Percentiles rank a stretch among this genome's conserved stretches.
Conservation (phyloP, 225 moss, liverwort and hornwort genomes). For the Thuidium tamariscinum region DNA sequence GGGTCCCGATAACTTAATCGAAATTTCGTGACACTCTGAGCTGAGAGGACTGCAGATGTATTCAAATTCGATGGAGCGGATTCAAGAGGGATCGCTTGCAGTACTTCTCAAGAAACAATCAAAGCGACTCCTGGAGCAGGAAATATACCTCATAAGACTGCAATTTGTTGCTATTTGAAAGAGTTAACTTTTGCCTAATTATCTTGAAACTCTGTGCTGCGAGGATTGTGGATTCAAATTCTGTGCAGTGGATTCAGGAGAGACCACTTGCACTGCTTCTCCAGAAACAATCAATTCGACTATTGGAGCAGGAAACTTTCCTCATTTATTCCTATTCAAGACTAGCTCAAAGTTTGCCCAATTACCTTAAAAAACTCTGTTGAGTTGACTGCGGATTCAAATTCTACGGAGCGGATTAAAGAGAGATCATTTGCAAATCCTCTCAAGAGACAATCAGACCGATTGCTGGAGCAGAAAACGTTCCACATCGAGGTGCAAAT, state of each 20-base stretch:
- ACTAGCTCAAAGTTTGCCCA: not conserved
- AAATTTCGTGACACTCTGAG: not conserved
- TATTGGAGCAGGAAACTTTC: not conserved
- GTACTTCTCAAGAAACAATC: not conserved
- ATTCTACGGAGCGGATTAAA: not conserved
- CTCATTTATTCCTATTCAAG: not conserved
- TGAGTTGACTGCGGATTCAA: not conserved
- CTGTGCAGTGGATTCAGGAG: not conserved
- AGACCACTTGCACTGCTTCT: not conserved
- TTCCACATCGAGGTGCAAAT: not conserved
- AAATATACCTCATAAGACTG: not conserved
- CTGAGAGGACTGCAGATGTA: not conserved
- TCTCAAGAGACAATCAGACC: not conserved
- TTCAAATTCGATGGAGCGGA: not conserved
- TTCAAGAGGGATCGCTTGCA: not conserved
- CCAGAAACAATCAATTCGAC: not conserved
- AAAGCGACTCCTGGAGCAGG: not conserved
- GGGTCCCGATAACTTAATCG: not conserved
- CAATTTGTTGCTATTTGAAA: not conserved
- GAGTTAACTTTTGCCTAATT: not conserved
- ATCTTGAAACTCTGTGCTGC: not conserved
- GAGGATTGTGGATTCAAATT: not conserved
- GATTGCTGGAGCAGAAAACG: not conserved
- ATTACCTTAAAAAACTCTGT: not conserved
- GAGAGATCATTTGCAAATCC: not conserved